These are phyloP conservation scores for Aureobasidium zeae DNA, from an alignment of 2,329 filamentous ascomycete species.

Conservation along the genomic window DNA sequence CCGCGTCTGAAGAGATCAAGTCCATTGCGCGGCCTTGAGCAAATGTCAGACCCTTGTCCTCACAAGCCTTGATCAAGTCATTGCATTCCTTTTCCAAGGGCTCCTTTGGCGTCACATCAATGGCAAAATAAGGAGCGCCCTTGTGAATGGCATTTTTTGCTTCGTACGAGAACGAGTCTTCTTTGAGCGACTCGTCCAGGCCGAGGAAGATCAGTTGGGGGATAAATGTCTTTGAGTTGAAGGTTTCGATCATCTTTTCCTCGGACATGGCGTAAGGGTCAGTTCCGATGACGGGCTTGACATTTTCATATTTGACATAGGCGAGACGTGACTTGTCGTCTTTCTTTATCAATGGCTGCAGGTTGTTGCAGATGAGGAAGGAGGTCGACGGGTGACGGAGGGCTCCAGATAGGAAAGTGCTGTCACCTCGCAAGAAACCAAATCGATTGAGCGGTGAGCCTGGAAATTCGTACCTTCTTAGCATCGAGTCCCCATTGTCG, in stretches of 20 bases:
- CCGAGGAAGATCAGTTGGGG: conserved; percentile 79
- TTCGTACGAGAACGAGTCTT: conserved; percentile 50
- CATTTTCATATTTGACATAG: conserved; percentile 58
- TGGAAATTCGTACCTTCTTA: conserved; percentile 18
- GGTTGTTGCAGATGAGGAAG: conserved; percentile 71
- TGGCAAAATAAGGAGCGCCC: conserved; percentile 76
- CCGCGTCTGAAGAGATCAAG: conserved; percentile 57
- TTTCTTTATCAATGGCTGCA: conserved; percentile 64
- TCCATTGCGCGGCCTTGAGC: conserved; percentile 56
- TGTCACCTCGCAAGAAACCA: conserved; percentile 64
- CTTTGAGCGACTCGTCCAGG: conserved; percentile 55
- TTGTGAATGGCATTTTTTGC: conserved; percentile 58
- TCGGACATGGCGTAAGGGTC: conserved; percentile 65
- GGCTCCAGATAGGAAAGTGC: conserved; percentile 59
- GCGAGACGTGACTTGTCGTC: conserved; percentile 54
- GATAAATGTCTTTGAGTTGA: conserved; percentile 58
- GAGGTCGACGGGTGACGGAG: conserved; percentile 55
- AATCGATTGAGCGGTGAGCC: conserved; percentile 69
- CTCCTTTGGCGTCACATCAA: conserved; percentile 69
- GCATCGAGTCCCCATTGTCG: too few species aligned
- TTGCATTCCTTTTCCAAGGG: conserved; percentile 53
- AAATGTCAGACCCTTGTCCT: conserved; percentile 56
- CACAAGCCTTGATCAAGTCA: conserved; percentile 49
- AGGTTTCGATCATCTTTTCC: conserved; percentile 61
- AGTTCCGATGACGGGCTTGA: conserved; percentile 59